Percentiles rank a stretch among this genome's conserved stretches.
phyloP scores from a whole-genome alignment of 768 basidiomycete genomes.

The Hypholoma sublateritium region DNA sequence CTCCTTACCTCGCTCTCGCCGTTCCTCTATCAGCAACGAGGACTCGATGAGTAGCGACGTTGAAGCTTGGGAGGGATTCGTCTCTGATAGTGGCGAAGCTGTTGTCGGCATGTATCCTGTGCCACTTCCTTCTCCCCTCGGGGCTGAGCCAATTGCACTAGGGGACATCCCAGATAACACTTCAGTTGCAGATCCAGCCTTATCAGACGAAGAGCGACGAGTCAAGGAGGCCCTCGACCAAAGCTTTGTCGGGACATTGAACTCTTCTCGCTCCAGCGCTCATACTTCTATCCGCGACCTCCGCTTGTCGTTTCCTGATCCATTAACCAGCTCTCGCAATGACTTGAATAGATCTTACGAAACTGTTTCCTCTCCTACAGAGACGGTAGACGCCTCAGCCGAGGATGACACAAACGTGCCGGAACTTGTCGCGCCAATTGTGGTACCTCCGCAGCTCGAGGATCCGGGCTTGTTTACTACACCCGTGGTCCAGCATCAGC shows the following conservation, averaged over 20 bases:
- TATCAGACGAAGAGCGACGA: constrained; percentile 55
- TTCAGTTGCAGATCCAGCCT: constrained; percentile 38
- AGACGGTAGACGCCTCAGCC: constrained; percentile 26
- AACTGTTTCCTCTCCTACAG: constrained; percentile 41
- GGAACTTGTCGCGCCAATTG: constrained; percentile 12
- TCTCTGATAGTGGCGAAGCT: constrained; percentile 56
- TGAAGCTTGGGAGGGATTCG: constrained; percentile 78
- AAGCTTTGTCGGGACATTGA: constrained; percentile 79
- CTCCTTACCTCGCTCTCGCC: constrained; percentile 59
- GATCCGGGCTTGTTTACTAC: constrained; percentile 34
- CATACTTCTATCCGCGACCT: constrained; percentile 72
- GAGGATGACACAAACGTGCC: constrained; percentile 19
- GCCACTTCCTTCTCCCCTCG: constrained; percentile 27
- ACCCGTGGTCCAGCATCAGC: constrained; percentile 35
- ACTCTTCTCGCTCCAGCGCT: constrained; percentile 64
- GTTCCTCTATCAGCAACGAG: constrained; percentile 67
- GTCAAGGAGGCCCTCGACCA: constrained; percentile 79
- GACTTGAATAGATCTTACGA: constrained; percentile 62
- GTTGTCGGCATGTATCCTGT: constrained; percentile 32
- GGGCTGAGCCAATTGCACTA: constrained; percentile 29
- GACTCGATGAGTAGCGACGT: constrained; percentile 71
- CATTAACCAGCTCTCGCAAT: constrained; percentile 69
- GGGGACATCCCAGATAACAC: constrained; percentile 27
- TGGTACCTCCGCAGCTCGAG: constrained; percentile 22
- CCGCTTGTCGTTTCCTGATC: constrained; percentile 81